These are phyloP conservation scores for Exophiala viscosa DNA, from an alignment of 2,329 filamentous ascomycete species.

Conservation along the genomic window DNA sequence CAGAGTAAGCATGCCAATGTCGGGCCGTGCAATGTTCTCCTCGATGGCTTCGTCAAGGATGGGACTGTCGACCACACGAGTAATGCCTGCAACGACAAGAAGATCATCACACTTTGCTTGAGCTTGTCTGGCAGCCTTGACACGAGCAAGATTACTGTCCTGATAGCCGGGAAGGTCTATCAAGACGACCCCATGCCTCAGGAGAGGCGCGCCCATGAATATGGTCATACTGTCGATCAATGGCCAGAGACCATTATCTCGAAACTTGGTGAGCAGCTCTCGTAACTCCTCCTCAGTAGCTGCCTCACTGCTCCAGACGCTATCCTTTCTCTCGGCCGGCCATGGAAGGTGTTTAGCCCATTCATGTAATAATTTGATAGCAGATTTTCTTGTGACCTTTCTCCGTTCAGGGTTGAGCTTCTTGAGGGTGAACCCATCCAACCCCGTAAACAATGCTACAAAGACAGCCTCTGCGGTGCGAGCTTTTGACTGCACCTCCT, in stretches of 20 bases:
- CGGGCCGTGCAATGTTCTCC: neutral
- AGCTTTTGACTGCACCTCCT: too few species aligned
- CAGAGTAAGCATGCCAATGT: neutral
- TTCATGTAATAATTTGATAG: too few species aligned
- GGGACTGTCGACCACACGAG: conserved; percentile 2
- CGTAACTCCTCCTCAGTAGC: neutral
- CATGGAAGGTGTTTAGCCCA: too few species aligned
- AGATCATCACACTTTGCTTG: conserved; percentile 15
- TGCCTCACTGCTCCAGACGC: neutral
- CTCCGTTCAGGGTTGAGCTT: too few species aligned
- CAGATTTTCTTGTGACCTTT: too few species aligned
- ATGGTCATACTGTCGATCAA: conserved; percentile 5
- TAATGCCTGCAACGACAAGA: conserved; percentile 10
- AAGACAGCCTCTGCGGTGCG: too few species aligned
- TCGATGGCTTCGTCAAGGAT: conserved; percentile 6
- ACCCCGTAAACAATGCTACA: too few species aligned
- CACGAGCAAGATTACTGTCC: conserved; percentile 11
- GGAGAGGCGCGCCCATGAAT: conserved; percentile 2
- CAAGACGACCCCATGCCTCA: conserved; percentile 6
- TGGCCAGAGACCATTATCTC: conserved; percentile 11
- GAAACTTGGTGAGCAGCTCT: neutral
- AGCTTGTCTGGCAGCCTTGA: conserved; percentile 2
- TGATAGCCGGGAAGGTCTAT: conserved; percentile 12
- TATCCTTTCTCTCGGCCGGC: too few species aligned
- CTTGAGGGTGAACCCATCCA: too few species aligned